Conservation (phyloP, 2,329 filamentous ascomycete species). For the Colletotrichum camelliae region DNA sequence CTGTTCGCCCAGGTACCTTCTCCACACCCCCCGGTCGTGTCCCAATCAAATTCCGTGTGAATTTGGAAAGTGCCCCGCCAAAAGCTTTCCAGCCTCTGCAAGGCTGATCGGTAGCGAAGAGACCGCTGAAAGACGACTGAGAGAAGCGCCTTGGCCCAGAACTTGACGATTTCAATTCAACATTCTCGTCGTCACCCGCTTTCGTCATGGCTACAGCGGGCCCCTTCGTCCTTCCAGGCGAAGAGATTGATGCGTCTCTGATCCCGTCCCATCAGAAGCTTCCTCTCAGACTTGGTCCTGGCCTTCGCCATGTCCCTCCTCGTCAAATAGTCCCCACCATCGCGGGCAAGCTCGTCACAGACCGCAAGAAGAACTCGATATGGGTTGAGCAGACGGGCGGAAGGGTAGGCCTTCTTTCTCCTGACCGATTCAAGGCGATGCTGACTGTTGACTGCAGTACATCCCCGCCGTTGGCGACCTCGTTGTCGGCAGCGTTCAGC, state of each 20-base stretch:
- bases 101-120: slow-evolving; percentile 9
- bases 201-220: slow-evolving; percentile 59
- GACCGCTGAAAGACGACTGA: neutral
- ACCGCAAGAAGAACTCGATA: slow-evolving; percentile 76
- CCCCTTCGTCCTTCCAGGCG: slow-evolving; percentile 82
- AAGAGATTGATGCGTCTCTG: slow-evolving; percentile 68
- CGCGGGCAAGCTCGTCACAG: slow-evolving; percentile 69
- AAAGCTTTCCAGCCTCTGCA: slow-evolving; percentile 25
- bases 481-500: slow-evolving; percentile 85
- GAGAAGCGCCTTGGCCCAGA: neutral
- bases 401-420: slow-evolving; percentile 55
- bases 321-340: slow-evolving; percentile 73
- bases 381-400: slow-evolving; percentile 77
- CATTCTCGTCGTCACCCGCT: neutral
- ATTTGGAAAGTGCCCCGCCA: slow-evolving; percentile 18
- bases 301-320: slow-evolving; percentile 82
- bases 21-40: slow-evolving; percentile 1
- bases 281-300: slow-evolving; percentile 82
- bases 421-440: neutral
- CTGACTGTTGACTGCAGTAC: slow-evolving; percentile 63
- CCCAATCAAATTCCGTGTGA: slow-evolving; percentile 8
- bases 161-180: neutral
- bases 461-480: slow-evolving; percentile 81
- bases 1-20: neutral
- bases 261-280: slow-evolving; percentile 73